Conservation (phyloP, 805 yeast species). For the Saturnispora saitoi region DNA sequence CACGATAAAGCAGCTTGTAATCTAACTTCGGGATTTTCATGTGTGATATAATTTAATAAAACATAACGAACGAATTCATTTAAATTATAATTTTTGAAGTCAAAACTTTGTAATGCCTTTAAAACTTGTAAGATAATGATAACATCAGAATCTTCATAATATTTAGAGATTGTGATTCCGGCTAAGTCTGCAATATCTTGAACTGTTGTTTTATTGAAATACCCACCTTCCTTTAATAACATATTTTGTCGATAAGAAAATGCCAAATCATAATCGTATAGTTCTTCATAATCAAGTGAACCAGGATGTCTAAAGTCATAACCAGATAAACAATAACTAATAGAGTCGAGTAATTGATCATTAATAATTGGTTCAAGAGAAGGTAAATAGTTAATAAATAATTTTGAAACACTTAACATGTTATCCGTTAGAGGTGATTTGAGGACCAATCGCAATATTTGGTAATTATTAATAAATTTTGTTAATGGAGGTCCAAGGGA, state of each 20-base stretch:
- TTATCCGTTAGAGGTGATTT: constrained; percentile 78
- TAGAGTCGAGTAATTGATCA: constrained; percentile 56
- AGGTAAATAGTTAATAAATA: constrained; percentile 65
- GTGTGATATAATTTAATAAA: constrained; percentile 76
- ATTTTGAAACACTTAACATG: constrained; percentile 66
- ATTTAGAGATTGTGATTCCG: constrained; percentile 16
- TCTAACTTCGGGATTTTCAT: constrained; percentile 69
- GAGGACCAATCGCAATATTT: constrained; percentile 64
- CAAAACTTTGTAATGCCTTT: constrained; percentile 64
- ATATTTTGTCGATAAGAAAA: constrained; percentile 68
- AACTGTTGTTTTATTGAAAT: constrained; percentile 13
- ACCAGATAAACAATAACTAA: constrained; percentile 75
- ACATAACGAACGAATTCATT: constrained; percentile 84
- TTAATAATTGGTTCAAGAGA: constrained; percentile 69
- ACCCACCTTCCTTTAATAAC: constrained; percentile 60
- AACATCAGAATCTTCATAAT: constrained; percentile 26
- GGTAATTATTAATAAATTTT: constrained; percentile 74
- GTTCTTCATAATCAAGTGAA: constrained; percentile 57
- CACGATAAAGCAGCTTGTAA: constrained; percentile 81
- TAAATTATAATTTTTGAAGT: constrained; percentile 65
- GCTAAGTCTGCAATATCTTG: constrained; percentile 18
- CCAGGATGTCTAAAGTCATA: constrained; percentile 78
- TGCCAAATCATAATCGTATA: constrained; percentile 58
- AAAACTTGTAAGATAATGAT: constrained; percentile 66
- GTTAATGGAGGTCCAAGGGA: constrained; percentile 93